These are phyloP conservation scores for Dryas drummondii DNA, from an alignment of 306 rosid species.

Conservation along the genomic window DNA sequence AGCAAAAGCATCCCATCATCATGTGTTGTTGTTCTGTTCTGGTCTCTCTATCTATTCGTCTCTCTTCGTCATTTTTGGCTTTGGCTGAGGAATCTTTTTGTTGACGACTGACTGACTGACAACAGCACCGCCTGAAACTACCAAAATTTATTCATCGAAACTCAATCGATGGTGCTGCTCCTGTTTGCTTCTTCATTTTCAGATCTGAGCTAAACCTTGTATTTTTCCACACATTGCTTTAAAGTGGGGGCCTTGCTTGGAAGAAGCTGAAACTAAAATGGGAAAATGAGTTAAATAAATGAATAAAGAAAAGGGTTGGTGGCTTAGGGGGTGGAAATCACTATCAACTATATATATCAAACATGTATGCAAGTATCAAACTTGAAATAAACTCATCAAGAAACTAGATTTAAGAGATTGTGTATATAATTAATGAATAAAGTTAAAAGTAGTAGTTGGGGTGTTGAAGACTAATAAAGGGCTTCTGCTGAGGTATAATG, in stretches of 20 bases:
- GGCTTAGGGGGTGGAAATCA: conserved; percentile 19
- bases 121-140: neutral
- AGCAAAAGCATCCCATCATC: conserved; percentile 24
- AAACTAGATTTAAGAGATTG: conserved; percentile 4
- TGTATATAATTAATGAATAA: neutral
- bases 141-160: neutral
- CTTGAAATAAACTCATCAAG: neutral
- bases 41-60: neutral
- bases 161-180: neutral
- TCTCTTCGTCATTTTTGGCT: neutral
- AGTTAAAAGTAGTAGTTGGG: neutral
- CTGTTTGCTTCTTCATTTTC: neutral
- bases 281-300: neutral
- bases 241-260: neutral
- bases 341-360: neutral
- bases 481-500: neutral
- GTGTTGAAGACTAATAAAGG: neutral
- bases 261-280: conserved; percentile 7
- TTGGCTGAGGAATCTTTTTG: neutral
- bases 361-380: conserved; percentile 1
- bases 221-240: neutral
- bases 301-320: conserved; percentile 7
- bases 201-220: conserved; percentile 22
- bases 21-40: neutral
- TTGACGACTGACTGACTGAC: neutral